A percentile compares a stretch with the other conserved stretches of the same genome.
These are phyloP conservation scores for Talaromyces liani DNA, from an alignment of 495 filamentous ascomycete genomes.

Conservation along the genomic window DNA sequence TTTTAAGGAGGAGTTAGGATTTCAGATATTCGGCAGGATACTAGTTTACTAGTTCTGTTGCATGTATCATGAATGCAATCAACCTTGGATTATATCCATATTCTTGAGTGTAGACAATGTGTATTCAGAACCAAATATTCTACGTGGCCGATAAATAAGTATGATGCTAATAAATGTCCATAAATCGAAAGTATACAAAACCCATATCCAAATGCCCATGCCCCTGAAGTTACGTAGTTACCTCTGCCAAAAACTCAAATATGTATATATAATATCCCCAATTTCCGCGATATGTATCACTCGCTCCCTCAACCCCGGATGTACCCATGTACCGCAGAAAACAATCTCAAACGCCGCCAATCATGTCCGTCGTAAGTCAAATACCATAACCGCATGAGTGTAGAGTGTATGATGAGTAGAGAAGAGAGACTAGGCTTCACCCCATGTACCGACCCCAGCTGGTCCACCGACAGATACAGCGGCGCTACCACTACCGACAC, in stretches of 20 bases:
- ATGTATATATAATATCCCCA: neutral
- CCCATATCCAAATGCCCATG: neutral
- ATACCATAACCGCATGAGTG: neutral
- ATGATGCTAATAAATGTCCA: neutral
- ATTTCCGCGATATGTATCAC: neutral
- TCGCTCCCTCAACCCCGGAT: neutral
- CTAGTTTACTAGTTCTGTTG: neutral
- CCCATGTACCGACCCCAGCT: slow-evolving; percentile 66
- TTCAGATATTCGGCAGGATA: slow-evolving; percentile 12
- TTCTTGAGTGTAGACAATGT: neutral
- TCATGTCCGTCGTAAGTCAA: neutral
- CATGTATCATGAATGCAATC: slow-evolving; percentile 5
- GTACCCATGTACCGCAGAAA: neutral
- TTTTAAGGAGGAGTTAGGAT: neutral
- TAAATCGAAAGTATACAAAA: neutral
- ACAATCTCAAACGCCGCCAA: neutral
- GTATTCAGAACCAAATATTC: neutral
- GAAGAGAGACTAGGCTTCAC: slow-evolving; percentile 48
- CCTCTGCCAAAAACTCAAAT: neutral
- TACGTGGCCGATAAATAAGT: neutral
- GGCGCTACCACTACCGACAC: slow-evolving; percentile 64
- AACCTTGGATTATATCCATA: neutral
- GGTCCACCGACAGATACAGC: slow-evolving; percentile 43
- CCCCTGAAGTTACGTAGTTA: neutral
- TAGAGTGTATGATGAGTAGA: neutral